Base-by-base conservation (phyloP, 495 filamentous ascomycete species). In the Aspergillus asperescens region DNA sequence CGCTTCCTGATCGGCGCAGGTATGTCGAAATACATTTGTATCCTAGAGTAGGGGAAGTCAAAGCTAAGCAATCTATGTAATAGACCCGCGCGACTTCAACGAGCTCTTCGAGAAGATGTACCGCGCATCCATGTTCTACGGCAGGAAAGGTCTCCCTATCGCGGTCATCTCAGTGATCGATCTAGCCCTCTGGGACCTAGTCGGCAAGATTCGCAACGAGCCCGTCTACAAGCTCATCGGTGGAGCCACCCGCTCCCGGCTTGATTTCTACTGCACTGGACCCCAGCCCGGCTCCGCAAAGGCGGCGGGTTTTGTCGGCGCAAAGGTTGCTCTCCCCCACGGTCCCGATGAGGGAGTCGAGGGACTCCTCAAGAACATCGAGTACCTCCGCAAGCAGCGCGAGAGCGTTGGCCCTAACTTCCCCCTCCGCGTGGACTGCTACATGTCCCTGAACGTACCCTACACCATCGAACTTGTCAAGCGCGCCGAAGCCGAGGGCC, bases 31-130 rank as follows among this genome's bases (percentile, higher is more conserved):
- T 48, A 40, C 7, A 22, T 43, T 9, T 46, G n/a, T 24, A 15
- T 1, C 16, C 29, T 12, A n/a, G n/a, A n/a, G n/a, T n/a, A n/a
- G n/a, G n/a, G 13, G 15, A 19, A 23, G 25, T 8, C 15, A 19
- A 48, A 7, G 23, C 45, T 50, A 44, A 49, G 6, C 23, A 10
- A 5, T 24, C n/a, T 23, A 35, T 18, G 10, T 13, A 4, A 39
- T 53, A 76, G 90, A 96, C 66, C 90, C 90, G 1, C 81, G 90
- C 41, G 86, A 95, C 61, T 90, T 86, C 46, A 95, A 92, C 65
- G 78, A 85, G 55, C 74, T 95, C 4, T 95, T 93, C 66, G 90
- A 96, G 68, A 88, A 93, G 68, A 95, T 96, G 90, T 96, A 95
- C 73, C 84, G 89, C 27, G 89, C 80, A 9, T 91, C 88, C 31